Evolutionary conservation across 306 rosid genomes (phyloP), one percentile per base, ranked within the genome.

Genomic region (Begonia loranthoides): DNA sequence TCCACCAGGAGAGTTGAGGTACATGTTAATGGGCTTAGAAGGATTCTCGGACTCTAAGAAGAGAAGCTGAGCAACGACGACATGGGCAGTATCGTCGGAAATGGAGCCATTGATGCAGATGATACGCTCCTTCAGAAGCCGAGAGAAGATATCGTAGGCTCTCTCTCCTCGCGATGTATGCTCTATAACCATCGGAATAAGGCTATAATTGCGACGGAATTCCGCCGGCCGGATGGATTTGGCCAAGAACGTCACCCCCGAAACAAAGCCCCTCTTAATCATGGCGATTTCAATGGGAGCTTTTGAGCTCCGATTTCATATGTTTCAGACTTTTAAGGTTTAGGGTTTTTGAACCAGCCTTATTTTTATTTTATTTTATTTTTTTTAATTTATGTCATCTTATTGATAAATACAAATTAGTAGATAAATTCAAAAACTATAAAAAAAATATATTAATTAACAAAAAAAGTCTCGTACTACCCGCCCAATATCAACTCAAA

Each of bases 1-100:
- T 39, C 99, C 99, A 38, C 99, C 99, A 12, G 99, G 99, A 43
- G 99, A 90, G 40, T 90, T 90, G 70, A 90, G 80, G 61, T 90
- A 90, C 86, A 90, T 80, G 47, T 82, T 34, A 62, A 86, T 86
- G 52, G 99, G 95, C 65, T 80, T 90, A 54, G 94, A 80, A 3
- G 97, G 94, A 64, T 90, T 90, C 61, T 90, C 99, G 10, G 99
- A 90, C 75, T 90, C 99, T 33, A 90, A 84, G 70, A 70, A 90
- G 34, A 90, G 90, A 5, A 90, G 95, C 82, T 90, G 99, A 13
- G 99, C 99, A 4, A 90, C 92, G 61, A 90, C 99, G 52, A 90
- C 99, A 41, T 90, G 99, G 9, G 99, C 69, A 13, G 99, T 90
- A 69, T 90, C 99, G 40, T 90, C 99, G 51, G 87, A 66, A 60